Percentiles rank a stretch among this genome's conserved stretches.
Evolutionary conservation across 768 basidiomycete species (phyloP).

Genomic region (Trametes sanguinea): DNA sequence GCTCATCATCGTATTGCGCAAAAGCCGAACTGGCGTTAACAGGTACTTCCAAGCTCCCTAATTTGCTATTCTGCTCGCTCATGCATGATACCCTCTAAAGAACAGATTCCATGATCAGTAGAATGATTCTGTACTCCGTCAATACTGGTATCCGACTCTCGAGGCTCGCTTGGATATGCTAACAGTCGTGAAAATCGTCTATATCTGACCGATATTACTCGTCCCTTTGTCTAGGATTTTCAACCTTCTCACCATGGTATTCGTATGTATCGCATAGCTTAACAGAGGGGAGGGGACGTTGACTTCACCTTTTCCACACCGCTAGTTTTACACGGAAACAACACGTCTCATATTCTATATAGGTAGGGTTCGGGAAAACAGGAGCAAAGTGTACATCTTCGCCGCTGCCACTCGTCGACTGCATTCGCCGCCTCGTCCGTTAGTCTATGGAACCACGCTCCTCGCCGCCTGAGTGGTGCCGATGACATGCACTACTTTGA

Average conservation of each 20-base stretch:
- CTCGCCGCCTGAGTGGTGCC: background rate
- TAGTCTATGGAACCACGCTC: slow-evolving; percentile 3
- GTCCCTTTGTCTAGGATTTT: background rate
- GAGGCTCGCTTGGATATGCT: background rate
- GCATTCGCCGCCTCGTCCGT: background rate
- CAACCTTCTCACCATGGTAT: background rate
- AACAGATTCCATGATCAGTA: slow-evolving; percentile 1
- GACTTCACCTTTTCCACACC: no score
- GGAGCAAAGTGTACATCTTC: background rate
- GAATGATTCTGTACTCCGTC: slow-evolving; percentile 1
- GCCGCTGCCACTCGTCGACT: background rate
- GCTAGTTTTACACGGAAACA: background rate
- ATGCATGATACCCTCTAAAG: background rate
- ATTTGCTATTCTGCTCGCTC: background rate
- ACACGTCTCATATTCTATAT: background rate
- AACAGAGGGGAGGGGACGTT: no score
- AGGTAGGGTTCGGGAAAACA: background rate
- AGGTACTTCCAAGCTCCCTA: background rate
- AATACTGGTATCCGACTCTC: background rate
- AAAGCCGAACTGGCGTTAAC: slow-evolving; percentile 10
- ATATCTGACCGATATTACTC: no score
- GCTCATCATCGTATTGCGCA: background rate
- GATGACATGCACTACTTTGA: no score
- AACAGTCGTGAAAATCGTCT: no score
- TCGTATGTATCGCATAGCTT: background rate